A percentile compares a stretch with the other conserved stretches of the same genome.
These are phyloP conservation scores for Xylaria sp. DNA, from an alignment of 2,329 filamentous ascomycete genomes.

Conservation along the genomic window DNA sequence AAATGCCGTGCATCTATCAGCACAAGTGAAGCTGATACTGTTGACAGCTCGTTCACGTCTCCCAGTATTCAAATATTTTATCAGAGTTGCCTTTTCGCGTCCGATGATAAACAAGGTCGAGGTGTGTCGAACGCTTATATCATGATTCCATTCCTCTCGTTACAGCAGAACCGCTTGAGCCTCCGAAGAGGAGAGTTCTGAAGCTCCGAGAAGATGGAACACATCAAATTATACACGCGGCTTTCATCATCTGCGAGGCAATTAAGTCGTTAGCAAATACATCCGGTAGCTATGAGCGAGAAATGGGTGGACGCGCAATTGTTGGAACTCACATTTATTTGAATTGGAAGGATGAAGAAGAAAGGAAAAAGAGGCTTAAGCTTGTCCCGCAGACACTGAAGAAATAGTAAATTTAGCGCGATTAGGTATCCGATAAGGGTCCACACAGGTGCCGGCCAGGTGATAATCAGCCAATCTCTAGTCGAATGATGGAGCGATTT, in stretches of 20 bases:
- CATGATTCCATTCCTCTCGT: constrained; percentile 77
- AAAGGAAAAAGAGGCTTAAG: constrained; percentile 57
- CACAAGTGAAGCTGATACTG: not conserved
- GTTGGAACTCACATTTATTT: constrained; percentile 83
- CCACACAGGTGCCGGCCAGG: constrained; percentile 14
- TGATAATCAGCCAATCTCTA: not conserved
- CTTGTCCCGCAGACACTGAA: constrained; percentile 36
- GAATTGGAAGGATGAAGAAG: constrained; percentile 98
- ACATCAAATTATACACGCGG: constrained; percentile 94
- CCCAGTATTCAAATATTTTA: constrained; percentile 54
- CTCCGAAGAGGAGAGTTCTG: constrained; percentile 90
- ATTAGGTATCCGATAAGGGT: constrained; percentile 18
- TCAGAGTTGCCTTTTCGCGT: constrained; percentile 99
- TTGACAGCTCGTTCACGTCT: constrained; percentile 32
- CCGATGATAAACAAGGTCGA: constrained; percentile 95
- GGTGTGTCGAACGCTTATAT: constrained; percentile 99
- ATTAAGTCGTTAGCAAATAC: constrained; percentile 51
- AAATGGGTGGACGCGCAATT: constrained; percentile 1
- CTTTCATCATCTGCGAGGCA: constrained; percentile 93
- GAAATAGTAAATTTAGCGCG: constrained; percentile 30
- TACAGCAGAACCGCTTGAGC: constrained; percentile 87
- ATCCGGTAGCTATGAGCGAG: not conserved
- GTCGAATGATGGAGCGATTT: constrained; percentile 12
- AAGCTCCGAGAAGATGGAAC: constrained; percentile 72
- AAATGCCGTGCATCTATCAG: not conserved